A percentile compares a stretch with the other conserved stretches of the same genome.
Evolutionary conservation across 1,139 yeast genomes (phyloP).

Genomic region (Nakaseomyces glabratus): DNA sequence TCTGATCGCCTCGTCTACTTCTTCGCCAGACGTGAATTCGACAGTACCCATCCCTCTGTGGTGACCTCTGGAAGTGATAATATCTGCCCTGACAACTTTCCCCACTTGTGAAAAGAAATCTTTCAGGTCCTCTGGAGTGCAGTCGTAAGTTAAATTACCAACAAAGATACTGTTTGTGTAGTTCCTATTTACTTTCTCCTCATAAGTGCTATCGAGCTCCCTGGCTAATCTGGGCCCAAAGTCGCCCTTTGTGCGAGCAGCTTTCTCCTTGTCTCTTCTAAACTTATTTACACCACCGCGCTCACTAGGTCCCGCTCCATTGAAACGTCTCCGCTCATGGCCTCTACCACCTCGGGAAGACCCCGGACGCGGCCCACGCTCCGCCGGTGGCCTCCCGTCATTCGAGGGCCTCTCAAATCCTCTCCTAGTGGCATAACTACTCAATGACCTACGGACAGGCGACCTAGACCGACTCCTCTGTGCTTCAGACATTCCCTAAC

Average conservation of each 20-base stretch:
- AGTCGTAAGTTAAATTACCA: conserved; percentile 64
- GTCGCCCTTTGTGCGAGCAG: conserved; percentile 14
- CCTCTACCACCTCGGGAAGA: conserved; percentile 18
- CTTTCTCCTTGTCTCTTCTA: conserved; percentile 16
- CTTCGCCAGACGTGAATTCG: conserved; percentile 61
- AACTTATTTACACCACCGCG: conserved; percentile 5
- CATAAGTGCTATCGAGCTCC: conserved; percentile 29
- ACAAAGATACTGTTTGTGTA: conserved; percentile 62
- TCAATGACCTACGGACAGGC: conserved; percentile 9
- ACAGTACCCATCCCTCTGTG: conserved; percentile 92
- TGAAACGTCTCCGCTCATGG: no score
- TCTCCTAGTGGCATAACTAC: conserved; percentile 4
- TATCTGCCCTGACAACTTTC: conserved; percentile 74
- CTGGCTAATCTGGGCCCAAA: conserved; percentile 26
- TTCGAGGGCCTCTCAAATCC: conserved; percentile 10
- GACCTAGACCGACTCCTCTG: conserved; percentile 10
- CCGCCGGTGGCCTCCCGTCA: conserved; percentile 18
- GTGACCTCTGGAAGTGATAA: conserved; percentile 73
- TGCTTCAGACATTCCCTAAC: conserved; percentile 7
- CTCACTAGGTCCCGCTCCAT: no score
- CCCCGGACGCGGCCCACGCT: conserved; percentile 24
- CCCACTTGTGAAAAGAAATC: conserved; percentile 57
- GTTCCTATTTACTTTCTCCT: conserved; percentile 48
- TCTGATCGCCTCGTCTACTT: conserved; percentile 67
- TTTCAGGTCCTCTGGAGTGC: conserved; percentile 51